Base-by-base conservation (phyloP, 768 basidiomycete genomes). In the Mycena rosella region DNA sequence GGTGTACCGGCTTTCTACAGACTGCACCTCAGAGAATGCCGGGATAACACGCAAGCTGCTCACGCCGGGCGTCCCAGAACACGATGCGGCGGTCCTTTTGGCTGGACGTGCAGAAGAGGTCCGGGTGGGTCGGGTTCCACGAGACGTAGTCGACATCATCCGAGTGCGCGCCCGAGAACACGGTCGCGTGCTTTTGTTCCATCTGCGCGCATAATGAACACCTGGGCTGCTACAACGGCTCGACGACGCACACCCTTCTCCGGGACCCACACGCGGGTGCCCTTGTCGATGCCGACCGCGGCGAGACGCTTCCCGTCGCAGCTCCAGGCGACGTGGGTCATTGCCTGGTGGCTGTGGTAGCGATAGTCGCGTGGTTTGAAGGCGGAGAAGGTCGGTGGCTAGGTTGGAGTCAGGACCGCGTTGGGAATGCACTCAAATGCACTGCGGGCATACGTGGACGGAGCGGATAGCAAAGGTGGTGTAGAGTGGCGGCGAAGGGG, bases 11-110 rank as follows among this genome's bases (percentile, higher is more conserved):
- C 87, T 91, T 86, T 93, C 92, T 94, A 77, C n/a, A n/a, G 40
- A 17, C 27, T 45, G 65, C n/a, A 47, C 54, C 57, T 53, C 22
- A 54, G 32, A 2, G 30, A 40, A 36, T 30, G 15, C 48, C 47
- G 5, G 2, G 24, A 55, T 79, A 88, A 69, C 80, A 94, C 7
- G 36, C 29, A 6, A 1, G 14, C 22, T 54, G 80, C 89, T 69
- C 79, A 95, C 93, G 92, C 77, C 93, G 83, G 20, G 92, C 91
- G 75, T 95, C 93, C 92, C 93, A 95, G 73, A 94, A 94, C 2
- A 91, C 90, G 29, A 95, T 85, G 27, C 87, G 83, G 69, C 89
- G 83, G 71, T 95, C 93, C 73, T 87, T 91, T 74, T 90, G 88
- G 71, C 93, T 90, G 18, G 92, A 92, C 0, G 93, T 90, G 67